Evolutionary conservation across 208 protist species (phyloP).

Genomic region (Phytomonas francai): DNA sequence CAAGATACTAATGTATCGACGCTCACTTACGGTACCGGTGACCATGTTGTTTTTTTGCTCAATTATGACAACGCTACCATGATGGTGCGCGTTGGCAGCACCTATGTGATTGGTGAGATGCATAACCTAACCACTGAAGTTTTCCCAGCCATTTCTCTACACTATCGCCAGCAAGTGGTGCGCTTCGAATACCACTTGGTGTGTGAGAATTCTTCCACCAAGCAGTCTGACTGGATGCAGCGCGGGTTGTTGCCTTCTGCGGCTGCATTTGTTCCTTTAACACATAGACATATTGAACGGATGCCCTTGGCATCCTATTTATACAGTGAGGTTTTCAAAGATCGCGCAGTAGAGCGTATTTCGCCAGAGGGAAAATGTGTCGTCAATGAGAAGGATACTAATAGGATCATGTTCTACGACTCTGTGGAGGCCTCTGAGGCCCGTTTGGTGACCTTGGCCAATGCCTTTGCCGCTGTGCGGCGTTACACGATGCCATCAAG

Average conservation of each 20-base stretch:
- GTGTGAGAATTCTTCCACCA: slow-evolving; percentile 45
- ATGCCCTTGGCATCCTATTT: slow-evolving; percentile 69
- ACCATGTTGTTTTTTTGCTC: slow-evolving; percentile 79
- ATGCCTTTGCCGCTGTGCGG: slow-evolving; percentile 63
- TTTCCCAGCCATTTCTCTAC: slow-evolving; percentile 85
- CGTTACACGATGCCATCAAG: slow-evolving; percentile 37
- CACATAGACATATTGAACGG: slow-evolving; percentile 28
- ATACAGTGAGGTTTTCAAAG: slow-evolving; percentile 54
- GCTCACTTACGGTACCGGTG: slow-evolving; percentile 80
- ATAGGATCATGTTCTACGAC: slow-evolving; percentile 30
- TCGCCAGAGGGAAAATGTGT: slow-evolving; percentile 13
- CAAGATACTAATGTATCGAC: slow-evolving; percentile 39
- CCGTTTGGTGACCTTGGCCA: slow-evolving; percentile 51
- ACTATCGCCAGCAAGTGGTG: slow-evolving; percentile 90
- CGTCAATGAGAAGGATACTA: slow-evolving; percentile 8
- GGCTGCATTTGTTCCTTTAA: slow-evolving; percentile 47
- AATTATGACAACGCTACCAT: slow-evolving; percentile 84
- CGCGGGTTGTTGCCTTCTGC: slow-evolving; percentile 51
- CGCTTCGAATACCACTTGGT: slow-evolving; percentile 85
- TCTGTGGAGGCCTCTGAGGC: slow-evolving; percentile 40
- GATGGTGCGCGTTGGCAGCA: slow-evolving; percentile 82
- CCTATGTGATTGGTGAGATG: slow-evolving; percentile 77
- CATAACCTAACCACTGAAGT: slow-evolving; percentile 82
- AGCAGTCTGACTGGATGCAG: slow-evolving; percentile 63
- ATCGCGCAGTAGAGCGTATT: slow-evolving; percentile 1